These are phyloP conservation scores for Silene conica DNA, from an alignment of 148 eudicot species.

Conservation along the genomic window DNA sequence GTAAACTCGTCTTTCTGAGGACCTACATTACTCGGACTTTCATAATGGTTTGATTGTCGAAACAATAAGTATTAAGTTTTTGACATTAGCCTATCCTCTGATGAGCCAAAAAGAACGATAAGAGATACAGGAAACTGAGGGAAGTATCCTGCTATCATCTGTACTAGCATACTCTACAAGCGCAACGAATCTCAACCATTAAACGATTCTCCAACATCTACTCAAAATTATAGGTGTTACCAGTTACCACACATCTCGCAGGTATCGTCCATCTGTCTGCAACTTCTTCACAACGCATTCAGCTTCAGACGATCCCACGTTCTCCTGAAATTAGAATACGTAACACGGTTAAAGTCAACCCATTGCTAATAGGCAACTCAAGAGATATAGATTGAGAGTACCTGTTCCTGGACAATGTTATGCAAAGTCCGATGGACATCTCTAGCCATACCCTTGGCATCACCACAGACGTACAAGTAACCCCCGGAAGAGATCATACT, in stretches of 20 bases:
- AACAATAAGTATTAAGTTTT: slow-evolving; percentile 18
- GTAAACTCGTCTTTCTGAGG: neutral
- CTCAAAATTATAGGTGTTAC: slow-evolving; percentile 1
- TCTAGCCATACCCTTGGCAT: slow-evolving; percentile 92
- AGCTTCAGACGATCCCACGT: slow-evolving; percentile 53
- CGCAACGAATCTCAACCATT: neutral
- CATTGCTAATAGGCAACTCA: neutral
- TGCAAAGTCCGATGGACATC: slow-evolving; percentile 86
- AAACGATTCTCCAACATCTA: slow-evolving; percentile 7
- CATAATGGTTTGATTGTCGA: slow-evolving; percentile 15
- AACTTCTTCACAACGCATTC: slow-evolving; percentile 71
- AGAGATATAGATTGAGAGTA: slow-evolving; percentile 25
- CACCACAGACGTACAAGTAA: slow-evolving; percentile 84
- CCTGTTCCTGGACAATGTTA: slow-evolving; percentile 76
- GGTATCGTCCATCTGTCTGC: slow-evolving; percentile 76
- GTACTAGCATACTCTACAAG: neutral
- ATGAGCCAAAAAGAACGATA: slow-evolving; percentile 11
- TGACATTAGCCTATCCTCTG: slow-evolving; percentile 4
- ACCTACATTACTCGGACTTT: slow-evolving; percentile 11
- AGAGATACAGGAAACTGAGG: slow-evolving; percentile 15
- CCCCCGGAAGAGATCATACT: slow-evolving; percentile 59
- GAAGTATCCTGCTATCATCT: slow-evolving; percentile 12
- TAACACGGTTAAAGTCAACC: neutral
- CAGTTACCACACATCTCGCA: slow-evolving; percentile 74
- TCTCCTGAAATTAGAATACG: slow-evolving; percentile 43